Conservation (phyloP, 2,329 filamentous ascomycete genomes). For the Dactylellina sp. region DNA sequence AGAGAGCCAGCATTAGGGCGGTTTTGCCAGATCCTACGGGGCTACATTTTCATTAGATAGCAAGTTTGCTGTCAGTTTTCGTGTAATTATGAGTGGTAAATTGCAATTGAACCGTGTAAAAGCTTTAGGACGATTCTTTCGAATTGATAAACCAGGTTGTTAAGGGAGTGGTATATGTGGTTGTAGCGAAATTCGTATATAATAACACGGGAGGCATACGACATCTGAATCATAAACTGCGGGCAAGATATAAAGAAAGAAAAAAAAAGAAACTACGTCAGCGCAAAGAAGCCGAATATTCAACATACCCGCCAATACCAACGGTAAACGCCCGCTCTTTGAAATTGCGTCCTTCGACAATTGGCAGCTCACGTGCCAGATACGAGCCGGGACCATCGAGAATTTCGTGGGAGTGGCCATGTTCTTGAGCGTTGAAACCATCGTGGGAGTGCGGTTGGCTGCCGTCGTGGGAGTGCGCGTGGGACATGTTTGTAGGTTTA, state of each 20-base stretch:
- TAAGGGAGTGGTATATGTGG: no score
- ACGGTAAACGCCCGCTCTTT: slow-evolving; percentile 90
- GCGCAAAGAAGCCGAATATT: background rate
- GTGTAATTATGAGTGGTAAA: no score
- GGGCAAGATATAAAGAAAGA: no score
- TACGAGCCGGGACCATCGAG: slow-evolving; percentile 93
- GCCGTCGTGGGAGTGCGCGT: slow-evolving; percentile 58
- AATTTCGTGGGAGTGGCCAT: slow-evolving; percentile 96
- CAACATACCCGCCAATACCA: slow-evolving; percentile 90
- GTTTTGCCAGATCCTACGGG: slow-evolving; percentile 98
- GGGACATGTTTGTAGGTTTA: slow-evolving; percentile 59
- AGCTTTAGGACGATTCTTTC: no score
- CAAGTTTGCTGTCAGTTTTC: no score
- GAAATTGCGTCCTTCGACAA: slow-evolving; percentile 89
- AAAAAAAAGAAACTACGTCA: slow-evolving; percentile 13
- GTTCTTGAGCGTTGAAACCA: slow-evolving; percentile 71
- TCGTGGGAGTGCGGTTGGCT: slow-evolving; percentile 70
- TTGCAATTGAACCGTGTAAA: background rate
- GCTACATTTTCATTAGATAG: slow-evolving; percentile 69
- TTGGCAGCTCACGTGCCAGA: slow-evolving; percentile 89
- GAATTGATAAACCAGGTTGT: no score
- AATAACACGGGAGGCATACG: no score
- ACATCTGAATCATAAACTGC: no score
- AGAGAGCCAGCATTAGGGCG: slow-evolving; percentile 93
- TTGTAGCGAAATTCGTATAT: no score